These are phyloP conservation scores for Penicillium verrucosum DNA, from an alignment of 2,329 filamentous ascomycete species.

Conservation along the genomic window DNA sequence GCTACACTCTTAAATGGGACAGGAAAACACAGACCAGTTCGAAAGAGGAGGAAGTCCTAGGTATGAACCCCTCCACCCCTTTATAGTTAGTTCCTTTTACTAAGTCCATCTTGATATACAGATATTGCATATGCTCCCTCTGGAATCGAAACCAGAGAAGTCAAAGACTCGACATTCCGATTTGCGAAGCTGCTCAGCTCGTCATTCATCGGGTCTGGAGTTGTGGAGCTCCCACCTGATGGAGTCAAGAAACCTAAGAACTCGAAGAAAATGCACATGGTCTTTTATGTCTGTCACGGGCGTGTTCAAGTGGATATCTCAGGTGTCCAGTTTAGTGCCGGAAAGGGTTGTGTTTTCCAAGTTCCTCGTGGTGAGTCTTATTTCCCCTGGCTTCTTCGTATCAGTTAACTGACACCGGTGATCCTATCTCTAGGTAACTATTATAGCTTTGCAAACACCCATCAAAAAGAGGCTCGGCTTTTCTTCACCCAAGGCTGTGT, in stretches of 20 bases:
- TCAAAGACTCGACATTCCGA: slow-evolving; percentile 68
- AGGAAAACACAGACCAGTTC: slow-evolving; percentile 35
- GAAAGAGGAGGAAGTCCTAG: slow-evolving; percentile 42
- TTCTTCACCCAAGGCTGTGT: slow-evolving; percentile 93
- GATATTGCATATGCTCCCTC: slow-evolving; percentile 60
- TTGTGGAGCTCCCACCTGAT: slow-evolving; percentile 82
- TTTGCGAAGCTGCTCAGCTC: slow-evolving; percentile 85
- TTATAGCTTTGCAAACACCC: slow-evolving; percentile 85
- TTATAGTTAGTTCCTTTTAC: neutral
- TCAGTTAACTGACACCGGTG: neutral
- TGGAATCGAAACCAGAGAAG: slow-evolving; percentile 57
- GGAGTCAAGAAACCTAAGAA: slow-evolving; percentile 88
- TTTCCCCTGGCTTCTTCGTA: neutral
- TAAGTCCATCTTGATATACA: slow-evolving; percentile 25
- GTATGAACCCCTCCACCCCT: slow-evolving; percentile 23
- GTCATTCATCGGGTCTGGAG: slow-evolving; percentile 82
- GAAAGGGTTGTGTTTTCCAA: slow-evolving; percentile 86
- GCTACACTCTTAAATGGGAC: slow-evolving; percentile 46
- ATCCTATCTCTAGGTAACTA: slow-evolving; percentile 68
- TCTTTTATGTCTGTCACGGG: slow-evolving; percentile 85
- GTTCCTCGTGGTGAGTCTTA: slow-evolving; percentile 79
- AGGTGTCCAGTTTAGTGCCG: slow-evolving; percentile 66
- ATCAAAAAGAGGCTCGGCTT: slow-evolving; percentile 67
- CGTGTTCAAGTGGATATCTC: slow-evolving; percentile 71
- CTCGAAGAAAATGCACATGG: slow-evolving; percentile 92